These are phyloP conservation scores for Panicum miliaceum DNA, from an alignment of 176 grass and related monocot genomes.

Conservation along the genomic window DNA sequence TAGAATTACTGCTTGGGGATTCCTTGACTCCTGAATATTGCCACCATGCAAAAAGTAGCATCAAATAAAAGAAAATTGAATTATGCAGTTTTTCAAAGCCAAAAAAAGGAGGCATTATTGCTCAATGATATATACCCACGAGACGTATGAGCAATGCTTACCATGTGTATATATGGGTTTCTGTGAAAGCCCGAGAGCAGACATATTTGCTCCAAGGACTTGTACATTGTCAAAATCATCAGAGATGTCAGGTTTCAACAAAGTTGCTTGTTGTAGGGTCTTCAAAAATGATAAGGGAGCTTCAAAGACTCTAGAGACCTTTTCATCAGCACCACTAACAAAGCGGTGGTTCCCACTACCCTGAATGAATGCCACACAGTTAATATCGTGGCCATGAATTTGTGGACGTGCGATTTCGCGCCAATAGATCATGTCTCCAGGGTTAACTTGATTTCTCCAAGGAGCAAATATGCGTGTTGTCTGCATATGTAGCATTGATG, in stretches of 20 bases:
- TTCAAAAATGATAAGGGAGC: slow-evolving; percentile 91
- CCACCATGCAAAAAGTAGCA: slow-evolving; percentile 42
- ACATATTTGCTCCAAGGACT: slow-evolving; percentile 98
- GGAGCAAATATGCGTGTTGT: slow-evolving; percentile 85
- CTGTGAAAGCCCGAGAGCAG: slow-evolving; percentile 96
- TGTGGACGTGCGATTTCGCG: slow-evolving; percentile 82
- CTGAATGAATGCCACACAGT: slow-evolving; percentile 78
- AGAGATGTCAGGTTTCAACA: slow-evolving; percentile 58
- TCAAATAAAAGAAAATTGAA: slow-evolving; percentile 26
- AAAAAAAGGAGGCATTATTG: slow-evolving; percentile 30
- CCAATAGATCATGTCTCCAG: slow-evolving; percentile 61
- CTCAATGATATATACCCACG: slow-evolving; percentile 3
- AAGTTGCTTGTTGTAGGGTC: slow-evolving; percentile 74
- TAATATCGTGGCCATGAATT: slow-evolving; percentile 96
- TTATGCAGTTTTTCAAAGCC: slow-evolving; percentile 11
- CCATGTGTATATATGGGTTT: slow-evolving; percentile 94
- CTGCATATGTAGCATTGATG: slow-evolving; percentile 55
- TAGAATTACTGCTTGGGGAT: slow-evolving; percentile 45
- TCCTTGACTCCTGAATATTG: slow-evolving; percentile 58
- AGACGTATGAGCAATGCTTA: slow-evolving; percentile 40
- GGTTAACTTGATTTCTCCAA: slow-evolving; percentile 68
- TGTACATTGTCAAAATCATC: slow-evolving; percentile 71
- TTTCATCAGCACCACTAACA: slow-evolving; percentile 96
- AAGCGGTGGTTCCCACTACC: slow-evolving; percentile 84
- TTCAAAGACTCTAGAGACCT: slow-evolving; percentile 95